These are phyloP conservation scores for Scortechinia acanthostroma DNA, from an alignment of 2,329 filamentous ascomycete genomes.

Conservation along the genomic window DNA sequence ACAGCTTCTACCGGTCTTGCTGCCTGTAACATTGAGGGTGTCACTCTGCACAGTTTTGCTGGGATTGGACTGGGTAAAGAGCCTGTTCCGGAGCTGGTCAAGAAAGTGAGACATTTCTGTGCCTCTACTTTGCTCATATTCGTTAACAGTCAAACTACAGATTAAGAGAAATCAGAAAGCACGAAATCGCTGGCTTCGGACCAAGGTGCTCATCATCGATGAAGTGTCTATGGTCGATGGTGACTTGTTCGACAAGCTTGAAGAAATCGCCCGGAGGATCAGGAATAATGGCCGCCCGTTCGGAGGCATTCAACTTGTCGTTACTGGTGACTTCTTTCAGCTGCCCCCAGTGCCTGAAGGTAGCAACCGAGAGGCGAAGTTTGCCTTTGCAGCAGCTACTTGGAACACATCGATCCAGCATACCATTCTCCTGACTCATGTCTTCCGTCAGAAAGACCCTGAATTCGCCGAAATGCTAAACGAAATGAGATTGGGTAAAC, in stretches of 20 bases:
- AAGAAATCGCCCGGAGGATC: conserved; percentile 58
- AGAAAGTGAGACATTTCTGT: conserved; percentile 16
- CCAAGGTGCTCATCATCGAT: conserved; percentile 66
- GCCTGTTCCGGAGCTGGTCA: conserved; percentile 58
- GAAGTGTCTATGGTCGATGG: conserved; percentile 77
- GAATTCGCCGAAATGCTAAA: conserved; percentile 68
- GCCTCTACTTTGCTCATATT: not conserved
- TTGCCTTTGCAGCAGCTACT: conserved; percentile 65
- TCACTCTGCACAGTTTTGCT: conserved; percentile 68
- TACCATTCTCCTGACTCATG: conserved; percentile 67
- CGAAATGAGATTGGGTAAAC: conserved; percentile 65
- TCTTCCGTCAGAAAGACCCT: conserved; percentile 71
- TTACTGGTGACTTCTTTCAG: conserved; percentile 75
- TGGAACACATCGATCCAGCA: conserved; percentile 71
- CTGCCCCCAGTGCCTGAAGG: conserved; percentile 67
- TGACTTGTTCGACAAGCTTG: conserved; percentile 70
- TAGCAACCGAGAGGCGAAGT: conserved; percentile 44
- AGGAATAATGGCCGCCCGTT: conserved; percentile 67
- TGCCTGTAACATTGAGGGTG: conserved; percentile 70
- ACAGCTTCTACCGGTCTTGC: conserved; percentile 71
- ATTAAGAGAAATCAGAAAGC: conserved; percentile 65
- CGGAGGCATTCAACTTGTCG: conserved; percentile 69
- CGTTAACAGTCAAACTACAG: conserved; percentile 26
- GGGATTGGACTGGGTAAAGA: conserved; percentile 72
- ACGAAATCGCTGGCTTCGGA: conserved; percentile 62